phyloP scores from a whole-genome alignment of 2,329 filamentous ascomycete genomes.

The Fusarium decemcellulare region DNA sequence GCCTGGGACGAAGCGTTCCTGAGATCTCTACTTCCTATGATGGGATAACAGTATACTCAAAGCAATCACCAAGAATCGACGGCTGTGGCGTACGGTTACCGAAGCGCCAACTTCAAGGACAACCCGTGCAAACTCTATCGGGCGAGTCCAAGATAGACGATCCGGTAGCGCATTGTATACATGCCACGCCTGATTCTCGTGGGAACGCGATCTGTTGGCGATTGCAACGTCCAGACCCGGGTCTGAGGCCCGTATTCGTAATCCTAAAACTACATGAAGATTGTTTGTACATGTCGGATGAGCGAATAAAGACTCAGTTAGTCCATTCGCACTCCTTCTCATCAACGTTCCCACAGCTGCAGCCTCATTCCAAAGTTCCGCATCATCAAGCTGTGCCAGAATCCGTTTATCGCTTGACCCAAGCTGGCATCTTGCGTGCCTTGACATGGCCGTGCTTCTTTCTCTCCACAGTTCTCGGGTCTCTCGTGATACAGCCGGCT shows the following conservation, averaged over 20 bases:
- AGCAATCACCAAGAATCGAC: constrained; percentile 9
- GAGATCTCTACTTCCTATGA: constrained; percentile 22
- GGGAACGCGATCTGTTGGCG: constrained; percentile 19
- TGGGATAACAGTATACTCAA: not conserved
- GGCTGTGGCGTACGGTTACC: constrained; percentile 1
- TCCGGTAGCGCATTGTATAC: constrained; percentile 2
- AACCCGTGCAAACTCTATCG: not conserved
- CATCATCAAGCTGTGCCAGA: constrained; percentile 24
- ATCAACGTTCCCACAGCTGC: constrained; percentile 32
- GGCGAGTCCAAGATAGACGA: constrained; percentile 1
- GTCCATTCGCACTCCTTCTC: constrained; percentile 35
- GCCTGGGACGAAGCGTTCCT: constrained; percentile 20
- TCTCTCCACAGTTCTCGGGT: constrained; percentile 93
- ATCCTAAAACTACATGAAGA: constrained; percentile 48
- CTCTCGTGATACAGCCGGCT: constrained; percentile 95
- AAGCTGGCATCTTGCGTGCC: constrained; percentile 97
- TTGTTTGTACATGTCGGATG: constrained; percentile 45
- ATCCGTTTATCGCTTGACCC: constrained; percentile 83
- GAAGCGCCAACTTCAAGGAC: constrained; percentile 4
- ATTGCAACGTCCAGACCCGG: constrained; percentile 24
- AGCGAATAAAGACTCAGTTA: constrained; percentile 21
- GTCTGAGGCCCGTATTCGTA: constrained; percentile 29
- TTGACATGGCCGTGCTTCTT: constrained; percentile 98
- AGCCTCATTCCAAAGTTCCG: constrained; percentile 31
- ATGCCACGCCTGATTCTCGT: constrained; percentile 10